phyloP scores from a whole-genome alignment of 768 basidiomycete genomes.

The Kwoniella heveanensis region DNA sequence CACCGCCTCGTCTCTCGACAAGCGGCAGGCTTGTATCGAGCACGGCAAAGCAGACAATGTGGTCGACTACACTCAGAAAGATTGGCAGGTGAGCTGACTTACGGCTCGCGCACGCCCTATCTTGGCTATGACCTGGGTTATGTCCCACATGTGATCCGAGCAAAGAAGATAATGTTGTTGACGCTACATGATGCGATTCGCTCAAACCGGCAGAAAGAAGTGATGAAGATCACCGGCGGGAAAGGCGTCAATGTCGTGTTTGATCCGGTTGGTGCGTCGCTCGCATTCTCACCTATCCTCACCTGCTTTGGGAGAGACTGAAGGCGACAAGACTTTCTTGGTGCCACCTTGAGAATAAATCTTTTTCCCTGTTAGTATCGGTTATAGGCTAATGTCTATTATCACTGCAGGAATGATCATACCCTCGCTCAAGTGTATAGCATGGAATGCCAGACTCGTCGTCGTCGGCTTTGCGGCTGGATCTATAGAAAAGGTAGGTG shows the following conservation, averaged over 20 bases:
- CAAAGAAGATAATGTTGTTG: too few relatives aligned
- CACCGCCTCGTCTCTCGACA: constrained; percentile 66
- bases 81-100: constrained; percentile 70
- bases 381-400: too few relatives aligned
- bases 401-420: constrained; percentile 68
- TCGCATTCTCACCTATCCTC: too few relatives aligned
- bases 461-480: constrained; percentile 93
- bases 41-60: constrained; percentile 80
- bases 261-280: constrained; percentile 55
- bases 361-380: too few relatives aligned
- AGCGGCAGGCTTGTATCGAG: constrained; percentile 74
- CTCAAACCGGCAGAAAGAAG: too few relatives aligned
- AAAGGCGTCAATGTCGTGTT: constrained; percentile 68
- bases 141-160: too few relatives aligned
- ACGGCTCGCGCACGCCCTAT: too few relatives aligned
- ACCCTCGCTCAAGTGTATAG: constrained; percentile 75
- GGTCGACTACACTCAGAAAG: constrained; percentile 72
- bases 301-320: constrained; percentile 59
- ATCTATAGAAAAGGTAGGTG: constrained; percentile 72
- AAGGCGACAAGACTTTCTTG: too few relatives aligned
- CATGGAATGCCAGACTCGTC: constrained; percentile 87
- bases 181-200: too few relatives aligned
- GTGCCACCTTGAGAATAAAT: too few relatives aligned
- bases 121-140: too few relatives aligned
- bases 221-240: constrained; percentile 76